Base-by-base conservation (phyloP, 2,329 filamentous ascomycete genomes). In the Parascedosporium putredinis region DNA sequence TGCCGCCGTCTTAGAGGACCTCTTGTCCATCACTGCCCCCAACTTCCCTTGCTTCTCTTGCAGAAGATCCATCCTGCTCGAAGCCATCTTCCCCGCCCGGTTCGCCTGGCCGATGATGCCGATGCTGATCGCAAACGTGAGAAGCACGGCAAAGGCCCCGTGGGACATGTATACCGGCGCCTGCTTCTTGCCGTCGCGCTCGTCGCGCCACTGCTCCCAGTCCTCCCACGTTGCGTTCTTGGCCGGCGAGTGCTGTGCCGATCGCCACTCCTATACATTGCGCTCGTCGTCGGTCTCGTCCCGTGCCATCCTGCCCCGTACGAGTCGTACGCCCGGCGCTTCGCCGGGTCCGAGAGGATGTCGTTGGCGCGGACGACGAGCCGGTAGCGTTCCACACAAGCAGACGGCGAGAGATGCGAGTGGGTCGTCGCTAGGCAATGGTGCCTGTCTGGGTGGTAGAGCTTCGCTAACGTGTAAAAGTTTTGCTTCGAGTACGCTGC, bases 171-270 rank as follows among this genome's bases (percentile, higher is more conserved):
- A 86, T 48, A 82, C 57, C 0, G 76, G 76, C 54, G 74, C 67
- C 57, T 79, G 77, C 55, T 66, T 69, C 55, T 63, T 63, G 57
- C 72, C 69, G 45, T 72, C 64, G 60, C 71, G 64, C 64, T 73
- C 64, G 29, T 79, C 72, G 57, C 86, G 77, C 83, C 85, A 95
- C 42, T 75, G 75, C 68, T 95, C 88, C 90, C 90, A 96, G 64
- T 98, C 93, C 63, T 98, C 93, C 93, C 93, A 98, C 0, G 93
- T 97, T 1, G 88, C 93, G 63, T 97, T 97, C 57, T 68, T 67
- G 47, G 74, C 74, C 10, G 77, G 64, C 50, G 66, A 75, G 22
- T 70, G 49, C 23, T 24, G 16, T n/a, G 23, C 44, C 12, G 67
- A 58, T 31, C 75, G 70, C 77, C 77, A 82, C 2, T 63, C 55